These are phyloP conservation scores for Colletotrichum liriopes DNA, from an alignment of 2,329 filamentous ascomycete genomes.

Conservation along the genomic window DNA sequence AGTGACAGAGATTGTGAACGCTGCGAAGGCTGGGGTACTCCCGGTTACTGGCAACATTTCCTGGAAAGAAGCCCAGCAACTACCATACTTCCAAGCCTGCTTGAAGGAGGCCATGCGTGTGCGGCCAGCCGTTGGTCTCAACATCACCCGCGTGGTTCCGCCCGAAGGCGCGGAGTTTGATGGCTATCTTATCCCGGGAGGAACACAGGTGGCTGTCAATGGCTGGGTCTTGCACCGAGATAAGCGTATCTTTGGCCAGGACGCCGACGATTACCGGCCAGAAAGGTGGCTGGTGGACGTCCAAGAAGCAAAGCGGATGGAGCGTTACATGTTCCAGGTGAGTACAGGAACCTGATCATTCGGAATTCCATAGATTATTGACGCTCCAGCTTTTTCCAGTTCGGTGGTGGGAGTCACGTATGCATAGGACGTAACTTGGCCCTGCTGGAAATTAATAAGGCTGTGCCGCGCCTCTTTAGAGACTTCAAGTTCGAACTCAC, in stretches of 20 bases:
- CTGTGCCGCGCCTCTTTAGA: slow-evolving; percentile 68
- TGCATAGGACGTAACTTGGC: slow-evolving; percentile 71
- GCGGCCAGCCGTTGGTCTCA: slow-evolving; percentile 68
- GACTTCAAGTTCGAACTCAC: slow-evolving; percentile 69
- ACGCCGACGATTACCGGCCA: slow-evolving; percentile 67
- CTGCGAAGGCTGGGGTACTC: slow-evolving; percentile 54
- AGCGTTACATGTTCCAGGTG: slow-evolving; percentile 71
- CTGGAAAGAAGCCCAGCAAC: slow-evolving; percentile 63
- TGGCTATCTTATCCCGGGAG: slow-evolving; percentile 66
- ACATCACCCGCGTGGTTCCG: slow-evolving; percentile 68
- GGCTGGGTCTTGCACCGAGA: slow-evolving; percentile 69
- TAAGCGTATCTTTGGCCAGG: slow-evolving; percentile 63
- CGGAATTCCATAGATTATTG: not conserved
- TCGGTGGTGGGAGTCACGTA: slow-evolving; percentile 68
- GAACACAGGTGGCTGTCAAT: slow-evolving; percentile 68
- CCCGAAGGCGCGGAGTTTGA: slow-evolving; percentile 67
- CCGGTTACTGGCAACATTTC: slow-evolving; percentile 60
- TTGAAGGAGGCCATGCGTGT: slow-evolving; percentile 71
- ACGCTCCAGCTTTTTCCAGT: slow-evolving; percentile 51
- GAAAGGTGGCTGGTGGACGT: slow-evolving; percentile 69
- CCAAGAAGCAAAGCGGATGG: slow-evolving; percentile 62
- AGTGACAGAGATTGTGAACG: slow-evolving; percentile 60
- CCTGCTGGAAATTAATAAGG: slow-evolving; percentile 72
- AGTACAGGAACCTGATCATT: slow-evolving; percentile 31
- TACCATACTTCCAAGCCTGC: slow-evolving; percentile 71